Conservation (phyloP, 805 yeast genomes). For the Saturnispora halmiae region DNA sequence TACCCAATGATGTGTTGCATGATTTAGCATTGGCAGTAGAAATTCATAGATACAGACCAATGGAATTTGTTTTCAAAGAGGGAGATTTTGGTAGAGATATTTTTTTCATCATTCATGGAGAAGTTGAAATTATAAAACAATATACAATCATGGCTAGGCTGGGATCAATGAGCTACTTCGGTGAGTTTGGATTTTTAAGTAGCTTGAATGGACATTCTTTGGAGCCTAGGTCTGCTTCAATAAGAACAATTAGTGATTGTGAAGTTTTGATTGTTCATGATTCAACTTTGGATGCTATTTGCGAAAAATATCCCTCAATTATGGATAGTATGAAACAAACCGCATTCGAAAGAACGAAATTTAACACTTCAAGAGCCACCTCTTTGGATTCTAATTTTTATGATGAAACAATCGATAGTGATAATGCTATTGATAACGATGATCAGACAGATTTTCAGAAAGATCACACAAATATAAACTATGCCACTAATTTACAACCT, state of each 20-base stretch:
- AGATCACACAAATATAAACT: too few species aligned
- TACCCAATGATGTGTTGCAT: slow-evolving; percentile 54
- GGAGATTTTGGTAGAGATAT: slow-evolving; percentile 56
- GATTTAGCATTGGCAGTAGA: slow-evolving; percentile 57
- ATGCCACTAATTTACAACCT: too few species aligned
- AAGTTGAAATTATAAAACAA: slow-evolving; percentile 53
- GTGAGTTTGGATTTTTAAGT: slow-evolving; percentile 64
- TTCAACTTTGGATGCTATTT: slow-evolving; percentile 43
- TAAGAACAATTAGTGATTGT: slow-evolving; percentile 50
- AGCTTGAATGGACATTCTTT: slow-evolving; percentile 26
- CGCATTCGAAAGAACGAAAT: slow-evolving; percentile 41
- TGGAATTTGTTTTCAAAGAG: slow-evolving; percentile 51
- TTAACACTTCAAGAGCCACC: slow-evolving; percentile 19
- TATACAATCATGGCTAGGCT: slow-evolving; percentile 46
- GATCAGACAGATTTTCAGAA: background rate
- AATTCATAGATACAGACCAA: slow-evolving; percentile 42
- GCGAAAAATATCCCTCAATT: slow-evolving; percentile 49
- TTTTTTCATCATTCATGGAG: slow-evolving; percentile 58
- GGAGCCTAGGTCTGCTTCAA: slow-evolving; percentile 48
- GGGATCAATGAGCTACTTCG: slow-evolving; percentile 58
- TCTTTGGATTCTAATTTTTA: background rate
- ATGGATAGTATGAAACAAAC: slow-evolving; percentile 52
- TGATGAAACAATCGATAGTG: background rate
- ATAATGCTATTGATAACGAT: background rate
- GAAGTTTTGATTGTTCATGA: slow-evolving; percentile 54